Evolutionary conservation across 768 basidiomycete species (phyloP), one percentile per base, ranked within the genome.

Genomic region (Dacryopinax spathularia): DNA sequence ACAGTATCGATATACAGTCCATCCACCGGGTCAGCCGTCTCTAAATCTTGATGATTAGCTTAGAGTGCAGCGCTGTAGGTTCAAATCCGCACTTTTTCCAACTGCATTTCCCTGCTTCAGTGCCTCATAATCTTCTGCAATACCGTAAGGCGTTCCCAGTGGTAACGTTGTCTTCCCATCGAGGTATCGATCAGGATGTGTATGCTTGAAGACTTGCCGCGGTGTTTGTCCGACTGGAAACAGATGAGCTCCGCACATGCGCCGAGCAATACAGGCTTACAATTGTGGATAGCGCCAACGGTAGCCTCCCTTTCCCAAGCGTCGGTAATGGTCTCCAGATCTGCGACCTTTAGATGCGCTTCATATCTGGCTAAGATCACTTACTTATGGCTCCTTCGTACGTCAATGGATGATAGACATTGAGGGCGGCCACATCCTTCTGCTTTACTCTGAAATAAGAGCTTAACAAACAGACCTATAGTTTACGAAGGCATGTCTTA

Each of bases 271-370:
- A 64, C 60, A 15, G n/a, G 70, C 81, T 36, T 68, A 89, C 90
- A 97, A 66, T 95, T 95, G 73, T 95, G 92, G 60, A 96, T 94
- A 63, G 94, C 95, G 1, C 92, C 92, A 20, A 94, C 88, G 6
- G 91, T 91, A 0, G 94, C 93, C 69, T 92, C 91, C 34, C 88
- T 82, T 75, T 97, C 90, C 7, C 91, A 77, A 48, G 91, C 86
- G 70, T 96, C 88, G 4, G 82, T 81, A 62, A 97, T 95, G 2
- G 81, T 73, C 71, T 96, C 94, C 25, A 97, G 75, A 72, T 96
- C 93, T 89, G 61, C 2, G 18, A 25, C 2, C 7, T 33, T 9
- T 20, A 18, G 48, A 13, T n/a, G n/a, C n/a, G n/a, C n/a, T n/a
- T n/a, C n/a, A n/a, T n/a, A 2, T 31, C 12, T 29, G 3, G 4